Base-by-base conservation (phyloP, 2,329 filamentous ascomycete genomes). In the Clarireedia paspali region DNA sequence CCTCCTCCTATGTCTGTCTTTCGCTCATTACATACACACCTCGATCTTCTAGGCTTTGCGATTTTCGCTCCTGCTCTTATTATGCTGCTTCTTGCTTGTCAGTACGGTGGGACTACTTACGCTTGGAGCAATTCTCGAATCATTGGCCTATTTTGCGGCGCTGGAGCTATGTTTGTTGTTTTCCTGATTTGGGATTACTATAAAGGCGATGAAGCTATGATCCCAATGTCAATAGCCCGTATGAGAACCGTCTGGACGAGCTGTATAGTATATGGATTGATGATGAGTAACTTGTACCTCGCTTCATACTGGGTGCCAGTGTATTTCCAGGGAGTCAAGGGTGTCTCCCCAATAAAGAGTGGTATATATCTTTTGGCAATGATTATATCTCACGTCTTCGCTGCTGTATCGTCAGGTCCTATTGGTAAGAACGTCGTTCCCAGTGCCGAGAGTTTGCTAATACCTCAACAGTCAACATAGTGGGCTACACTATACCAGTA, bases 261-360 rank as follows among this genome's bases (percentile, higher is more conserved):
- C 17, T 63, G 59, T 27, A 3, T 60, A 1, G 36, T 15, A 24
- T 34, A 38, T 9, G 36, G 46, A 6, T 59, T 63, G 47, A 15
- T 10, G 9, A 1, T 47, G 61, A 17, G 17, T 57, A 26, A 45
- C 55, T 4, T 50, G 6, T 14, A 47, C 36, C 10, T 23, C 14
- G 15, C 52, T 12, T 47, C 54, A 5, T 63, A 59, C 30, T 64
- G 57, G 23, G 10, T 64, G 15, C 59, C 61, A 10, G 58, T 70
- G n/a, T 70, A 64, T 60, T 76, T 79, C 65, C 74, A 79, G 66
- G 69, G 71, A 44, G 70, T 78, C 59, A 70, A 68, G 55, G 67
- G 67, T 17, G 64, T 66, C 44, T 61, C 55, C 24, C 66, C 71
- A 1, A 67, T 66, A 3, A 49, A 62, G 48, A 70, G 70, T 1